Conservation (phyloP, 108 stramenopile genomes). For the Pseudonitzschia multistriata region DNA sequence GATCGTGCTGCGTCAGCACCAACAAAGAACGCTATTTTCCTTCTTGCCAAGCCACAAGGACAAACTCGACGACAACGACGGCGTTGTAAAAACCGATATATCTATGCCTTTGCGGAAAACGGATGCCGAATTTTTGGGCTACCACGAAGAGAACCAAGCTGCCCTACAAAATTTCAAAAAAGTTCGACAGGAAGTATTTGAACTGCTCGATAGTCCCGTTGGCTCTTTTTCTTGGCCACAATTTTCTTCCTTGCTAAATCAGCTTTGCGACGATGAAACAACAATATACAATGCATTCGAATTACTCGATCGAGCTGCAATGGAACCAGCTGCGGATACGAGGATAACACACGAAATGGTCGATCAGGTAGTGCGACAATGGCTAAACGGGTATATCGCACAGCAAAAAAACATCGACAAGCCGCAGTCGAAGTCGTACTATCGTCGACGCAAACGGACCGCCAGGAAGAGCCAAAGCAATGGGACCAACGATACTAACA, state of each 20-base stretch:
- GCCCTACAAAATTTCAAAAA: neutral
- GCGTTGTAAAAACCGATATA: conserved; percentile 7
- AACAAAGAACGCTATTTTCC: conserved; percentile 1
- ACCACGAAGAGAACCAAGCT: neutral
- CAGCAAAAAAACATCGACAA: conserved; percentile 15
- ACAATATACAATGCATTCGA: conserved; percentile 26
- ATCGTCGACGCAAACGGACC: neutral
- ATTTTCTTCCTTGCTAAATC: neutral
- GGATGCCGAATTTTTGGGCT: neutral
- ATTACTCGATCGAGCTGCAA: conserved; percentile 24
- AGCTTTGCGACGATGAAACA: conserved; percentile 10
- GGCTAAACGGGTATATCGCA: conserved; percentile 25
- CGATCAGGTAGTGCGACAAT: conserved; percentile 20
- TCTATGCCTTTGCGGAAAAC: conserved; percentile 12
- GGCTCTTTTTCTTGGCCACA: conserved; percentile 15
- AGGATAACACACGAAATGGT: conserved; percentile 15
- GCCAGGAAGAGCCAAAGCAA: neutral
- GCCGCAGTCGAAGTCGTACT: neutral
- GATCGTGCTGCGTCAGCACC: neutral
- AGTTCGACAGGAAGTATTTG: neutral
- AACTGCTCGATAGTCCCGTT: conserved; percentile 19
- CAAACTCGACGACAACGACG: conserved; percentile 2
- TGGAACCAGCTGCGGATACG: conserved; percentile 20
- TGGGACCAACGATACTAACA: neutral
- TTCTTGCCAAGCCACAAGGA: neutral